Evolutionary conservation across 768 basidiomycete species (phyloP), one percentile per base, ranked within the genome.

Genomic region (Epithele typhae): DNA sequence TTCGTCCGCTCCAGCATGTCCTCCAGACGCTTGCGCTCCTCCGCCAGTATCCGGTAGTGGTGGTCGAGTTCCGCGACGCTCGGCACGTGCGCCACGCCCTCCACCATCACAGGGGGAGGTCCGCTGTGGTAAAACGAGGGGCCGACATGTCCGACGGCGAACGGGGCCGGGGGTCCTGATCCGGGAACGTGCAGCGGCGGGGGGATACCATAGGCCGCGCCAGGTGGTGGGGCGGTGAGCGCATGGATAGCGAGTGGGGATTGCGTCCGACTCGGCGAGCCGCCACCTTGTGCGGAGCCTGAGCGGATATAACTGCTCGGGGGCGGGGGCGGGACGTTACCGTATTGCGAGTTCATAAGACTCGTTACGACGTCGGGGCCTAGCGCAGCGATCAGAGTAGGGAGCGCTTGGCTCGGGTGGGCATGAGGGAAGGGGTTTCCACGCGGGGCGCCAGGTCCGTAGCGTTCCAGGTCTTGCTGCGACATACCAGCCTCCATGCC

Each of bases 1-100:
- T 90, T 84, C 56, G 88, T 92, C 66, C 73, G 77, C 54, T 82
- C 77, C 48, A 89, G 64, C 79, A 92, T 73, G 60, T 87, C 87
- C 64, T 88, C 78, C 68, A 85, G 69, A 61, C 74, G 68, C 57
- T 68, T 69, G 64, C 80, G 79, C 59, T 86, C 75, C 56, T 82
- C 79, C 4, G 68, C 65, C 44, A 92, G 71, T 57, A 82, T 76
- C 17, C 66, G 56, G 56, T 87, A 89, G 61, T 91, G 89, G 45
- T 79, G 69, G 64, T 84, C 84, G 52, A 92, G 66, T 53, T 92
- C 90, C 6, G 58, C 58, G 41, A 76, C 57, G 14, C 78, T 80
- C 39, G 77, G 77, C 14, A 77, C 52, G 25, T 50, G 53, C n/a
- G 52, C 44, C 14, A 47, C 40, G 15, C 47, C 54, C 15, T 47